Percentiles rank a stretch among this genome's conserved stretches.
phyloP scores from a whole-genome alignment of 805 yeast species.

The Priceomyces haplophilus region DNA sequence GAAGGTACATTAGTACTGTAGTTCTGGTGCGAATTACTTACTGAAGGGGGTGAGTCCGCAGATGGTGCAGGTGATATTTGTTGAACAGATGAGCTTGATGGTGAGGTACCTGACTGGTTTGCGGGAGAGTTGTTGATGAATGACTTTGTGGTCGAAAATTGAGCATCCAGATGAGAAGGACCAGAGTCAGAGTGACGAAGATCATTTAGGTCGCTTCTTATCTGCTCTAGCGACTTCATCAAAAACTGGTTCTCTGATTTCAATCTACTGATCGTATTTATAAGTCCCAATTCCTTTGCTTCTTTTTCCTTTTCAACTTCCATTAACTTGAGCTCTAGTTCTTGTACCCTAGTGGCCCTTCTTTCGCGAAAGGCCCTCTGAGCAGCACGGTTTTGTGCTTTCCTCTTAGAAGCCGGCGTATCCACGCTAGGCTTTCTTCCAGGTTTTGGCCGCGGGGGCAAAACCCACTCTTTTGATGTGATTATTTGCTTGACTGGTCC shows the following conservation, averaged over 20 bases:
- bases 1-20: neutral
- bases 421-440: constrained; percentile 65
- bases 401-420: constrained; percentile 79
- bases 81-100: constrained; percentile 36
- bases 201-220: constrained; percentile 30
- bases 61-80: constrained; percentile 56
- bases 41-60: constrained; percentile 43
- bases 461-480: constrained; percentile 57
- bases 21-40: constrained; percentile 3
- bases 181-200: constrained; percentile 12
- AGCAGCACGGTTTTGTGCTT: constrained; percentile 93
- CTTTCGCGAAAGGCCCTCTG: constrained; percentile 89
- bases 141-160: neutral
- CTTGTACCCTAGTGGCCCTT: constrained; percentile 76
- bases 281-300: constrained; percentile 52
- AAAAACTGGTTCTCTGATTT: constrained; percentile 45
- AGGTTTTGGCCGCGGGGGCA: constrained; percentile 63
- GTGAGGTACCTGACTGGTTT: constrained; percentile 22
- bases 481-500: constrained; percentile 43
- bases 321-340: constrained; percentile 65
- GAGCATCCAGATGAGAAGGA: neutral
- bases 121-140: constrained; percentile 11
- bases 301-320: constrained; percentile 68
- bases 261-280: constrained; percentile 49
- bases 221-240: constrained; percentile 40